Base-by-base conservation (phyloP, 345 rosid genomes). In the Rhodamnia argentea region DNA sequence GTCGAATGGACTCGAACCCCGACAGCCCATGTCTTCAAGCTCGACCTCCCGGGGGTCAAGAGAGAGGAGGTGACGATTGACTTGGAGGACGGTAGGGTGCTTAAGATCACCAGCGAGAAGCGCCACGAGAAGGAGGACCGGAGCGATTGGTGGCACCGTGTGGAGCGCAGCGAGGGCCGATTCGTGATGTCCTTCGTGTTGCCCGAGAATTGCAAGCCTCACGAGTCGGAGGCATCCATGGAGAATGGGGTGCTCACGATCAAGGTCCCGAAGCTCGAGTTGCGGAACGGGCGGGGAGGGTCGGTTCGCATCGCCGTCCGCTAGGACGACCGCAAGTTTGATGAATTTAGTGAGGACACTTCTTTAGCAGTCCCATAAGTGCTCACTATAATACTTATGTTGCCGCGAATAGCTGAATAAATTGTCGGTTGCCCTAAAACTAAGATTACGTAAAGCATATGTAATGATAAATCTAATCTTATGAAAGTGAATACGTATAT, bases 61-160 rank as follows among this genome's bases (percentile, higher is more conserved):
- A 90, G 42, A 85, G 85, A 91, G 13, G 91, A 93, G 29, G 89
- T 93, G 89, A 90, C 85, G 84, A 85, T 92, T 83, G 92, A 88
- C 37, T 4, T 91, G 24, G 90, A 89, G 85, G 90, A 87, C 15
- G 89, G 87, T 1, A 85, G 84, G 74, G 75, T 90, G 37, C 87
- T 92, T 29, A 58, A 88, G 60, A 87, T 93, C 29, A 88, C 60
- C 22, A 89, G 90, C 1, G 92, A 91, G 89, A 88, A 56, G 86
- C 82, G 23, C 3, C 5, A 85, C 7, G 89, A 90, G 88, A 90
- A n/a, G 56, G 90, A 88, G 85, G 89, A 85, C 85, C 83, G 37
- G 51, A 10, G 15, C 23, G 84, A 87, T 18, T 15, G 12, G 18
- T 89, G 90, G 87, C 87, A 85, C 85, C 91, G 84, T n/a, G 76